Evolutionary conservation across 2,329 filamentous ascomycete genomes (phyloP).

Genomic region (Blastomyces parvus): DNA sequence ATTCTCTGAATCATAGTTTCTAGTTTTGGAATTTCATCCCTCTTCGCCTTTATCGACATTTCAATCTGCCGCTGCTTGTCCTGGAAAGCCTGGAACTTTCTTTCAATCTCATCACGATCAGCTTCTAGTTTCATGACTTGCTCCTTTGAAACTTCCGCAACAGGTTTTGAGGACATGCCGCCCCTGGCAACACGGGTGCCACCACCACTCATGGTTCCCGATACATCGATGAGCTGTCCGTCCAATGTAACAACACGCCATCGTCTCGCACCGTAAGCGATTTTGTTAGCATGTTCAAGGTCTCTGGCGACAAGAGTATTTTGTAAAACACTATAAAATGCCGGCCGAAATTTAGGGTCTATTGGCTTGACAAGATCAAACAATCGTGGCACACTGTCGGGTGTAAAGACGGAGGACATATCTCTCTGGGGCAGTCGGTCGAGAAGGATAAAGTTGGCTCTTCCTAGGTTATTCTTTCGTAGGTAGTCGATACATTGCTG

Average conservation of each 20-base stretch:
- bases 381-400: slow-evolving; percentile 80
- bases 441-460: slow-evolving; percentile 93
- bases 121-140: slow-evolving; percentile 78
- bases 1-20: slow-evolving; percentile 91
- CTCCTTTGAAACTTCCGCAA: slow-evolving; percentile 77
- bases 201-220: slow-evolving; percentile 97
- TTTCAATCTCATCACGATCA: slow-evolving; percentile 76
- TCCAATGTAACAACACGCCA: slow-evolving; percentile 96
- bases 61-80: slow-evolving; percentile 76
- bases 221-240: slow-evolving; percentile 93
- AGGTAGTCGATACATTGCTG: slow-evolving; percentile 98
- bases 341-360: slow-evolving; percentile 73
- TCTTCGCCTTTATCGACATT: slow-evolving; percentile 58
- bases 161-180: slow-evolving; percentile 91
- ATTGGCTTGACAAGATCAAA: slow-evolving; percentile 90
- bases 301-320: slow-evolving; percentile 91
- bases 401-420: slow-evolving; percentile 70
- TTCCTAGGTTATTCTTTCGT: slow-evolving; percentile 90
- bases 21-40: slow-evolving; percentile 68
- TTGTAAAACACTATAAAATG: slow-evolving; percentile 91
- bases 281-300: slow-evolving; percentile 90
- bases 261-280: slow-evolving; percentile 84
- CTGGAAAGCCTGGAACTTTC: slow-evolving; percentile 74
- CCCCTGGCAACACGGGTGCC: slow-evolving; percentile 83
- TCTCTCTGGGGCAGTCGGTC: slow-evolving; percentile 76